These are phyloP conservation scores for Holtermanniella nyarrowii DNA, from an alignment of 768 basidiomycete genomes.

Conservation along the genomic window DNA sequence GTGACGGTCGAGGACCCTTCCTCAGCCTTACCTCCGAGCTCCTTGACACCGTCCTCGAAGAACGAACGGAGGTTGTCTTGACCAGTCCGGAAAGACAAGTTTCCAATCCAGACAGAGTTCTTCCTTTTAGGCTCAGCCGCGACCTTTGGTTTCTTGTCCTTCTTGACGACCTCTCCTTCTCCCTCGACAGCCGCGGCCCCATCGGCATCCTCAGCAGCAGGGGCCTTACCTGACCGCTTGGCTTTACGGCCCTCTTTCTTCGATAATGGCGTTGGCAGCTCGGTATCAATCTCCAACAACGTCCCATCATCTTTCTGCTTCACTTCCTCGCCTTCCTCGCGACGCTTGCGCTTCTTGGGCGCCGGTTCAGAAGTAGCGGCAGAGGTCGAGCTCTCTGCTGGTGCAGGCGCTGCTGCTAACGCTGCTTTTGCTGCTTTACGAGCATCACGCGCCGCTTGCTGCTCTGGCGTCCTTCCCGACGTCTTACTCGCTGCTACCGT, in stretches of 20 bases:
- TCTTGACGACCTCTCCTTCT: slow-evolving; percentile 33
- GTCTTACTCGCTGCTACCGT: slow-evolving; percentile 4
- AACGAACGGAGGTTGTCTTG: slow-evolving; percentile 52
- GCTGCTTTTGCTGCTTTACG: slow-evolving; percentile 19
- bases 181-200: slow-evolving; percentile 6
- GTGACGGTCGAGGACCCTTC: slow-evolving; percentile 19
- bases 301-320: slow-evolving; percentile 11
- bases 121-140: slow-evolving; percentile 50
- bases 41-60: slow-evolving; percentile 19
- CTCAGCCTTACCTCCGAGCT: slow-evolving; percentile 14
- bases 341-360: neutral
- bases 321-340: slow-evolving; percentile 4
- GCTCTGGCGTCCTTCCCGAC: slow-evolving; percentile 19
- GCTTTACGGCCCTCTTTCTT: slow-evolving; percentile 36
- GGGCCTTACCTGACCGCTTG: slow-evolving; percentile 14
- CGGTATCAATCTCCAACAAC: slow-evolving; percentile 33
- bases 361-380: neutral
- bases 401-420: neutral
- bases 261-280: slow-evolving; percentile 31
- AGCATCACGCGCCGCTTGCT: slow-evolving; percentile 20
- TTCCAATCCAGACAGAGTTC: slow-evolving; percentile 93
- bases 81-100: slow-evolving; percentile 81
- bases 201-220: slow-evolving; percentile 4
- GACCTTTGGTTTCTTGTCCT: slow-evolving; percentile 44
- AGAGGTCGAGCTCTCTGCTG: neutral